Evolutionary conservation across 2,329 filamentous ascomycete genomes (phyloP), one percentile per base, ranked within the genome.

Genomic region (Fusarium scirpi): DNA sequence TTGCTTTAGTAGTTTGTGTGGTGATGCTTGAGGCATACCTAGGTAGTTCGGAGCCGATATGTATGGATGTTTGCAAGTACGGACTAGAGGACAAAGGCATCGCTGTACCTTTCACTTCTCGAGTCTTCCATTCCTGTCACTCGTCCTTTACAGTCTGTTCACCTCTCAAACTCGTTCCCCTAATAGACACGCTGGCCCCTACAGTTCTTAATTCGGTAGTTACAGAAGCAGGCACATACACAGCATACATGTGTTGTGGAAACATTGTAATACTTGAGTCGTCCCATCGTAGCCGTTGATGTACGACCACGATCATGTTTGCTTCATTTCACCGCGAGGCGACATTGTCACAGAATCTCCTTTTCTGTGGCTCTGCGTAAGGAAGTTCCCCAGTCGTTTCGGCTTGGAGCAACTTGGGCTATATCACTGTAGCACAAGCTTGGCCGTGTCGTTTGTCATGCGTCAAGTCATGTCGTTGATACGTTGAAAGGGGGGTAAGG

Each of bases 291-390:
- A 68, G 49, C 74, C 74, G 72, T 76, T 76, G 38, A 68, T 65
- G 74, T 76, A 67, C 69, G 25, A 76, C 74, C 46, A 13, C 44
- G 53, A 62, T 38, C 30, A 65, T 73, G 74, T 76, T 76, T 76
- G 74, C 74, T 59, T 72, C 66, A 75, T 76, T 70, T 73, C 69
- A 67, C 69, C 29, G 41, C 47, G 54, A 57, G 58, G 61, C 60
- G 53, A 65, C 51, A 62, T 52, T 51, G 47, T 40, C 51, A 66
- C 64, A 66, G 57, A 54, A 48, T 38, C 47, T 44, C 64, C 51
- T 55, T 30, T 55, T 61, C 45, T 70, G 69, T 71, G 62, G 30
- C 38, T 54, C 58, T 45, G 56, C 62, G 49, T 52, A 63, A 66
- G 62, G 66, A 67, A 72, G 59, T 65, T 44, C 66, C 62, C 53